Percentiles rank a stretch among this genome's conserved stretches.
Evolutionary conservation across 1,284 basidiomycete genomes (phyloP).

Genomic region (Boletus subluridellus): DNA sequence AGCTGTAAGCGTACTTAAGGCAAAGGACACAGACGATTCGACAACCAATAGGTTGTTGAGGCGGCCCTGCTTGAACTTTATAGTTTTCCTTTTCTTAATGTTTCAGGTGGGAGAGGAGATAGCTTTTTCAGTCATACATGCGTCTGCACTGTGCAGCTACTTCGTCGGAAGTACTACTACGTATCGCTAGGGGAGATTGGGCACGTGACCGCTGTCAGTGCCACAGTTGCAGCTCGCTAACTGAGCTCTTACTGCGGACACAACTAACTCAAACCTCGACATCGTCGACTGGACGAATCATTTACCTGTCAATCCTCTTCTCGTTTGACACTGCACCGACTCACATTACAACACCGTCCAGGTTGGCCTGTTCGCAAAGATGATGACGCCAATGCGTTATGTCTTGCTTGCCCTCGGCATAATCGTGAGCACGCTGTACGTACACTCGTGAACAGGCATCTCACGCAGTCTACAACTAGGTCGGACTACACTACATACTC

Average conservation of each 20-base stretch:
- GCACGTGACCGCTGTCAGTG: conserved; percentile 14
- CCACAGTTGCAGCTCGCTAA: background rate
- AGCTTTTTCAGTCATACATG: too few species aligned
- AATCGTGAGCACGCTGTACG: conserved; percentile 46
- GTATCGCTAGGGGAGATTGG: background rate
- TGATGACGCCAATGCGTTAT: conserved; percentile 79
- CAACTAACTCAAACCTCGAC: background rate
- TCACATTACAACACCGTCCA: background rate
- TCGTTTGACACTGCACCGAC: background rate
- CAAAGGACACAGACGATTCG: too few species aligned
- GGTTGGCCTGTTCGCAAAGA: conserved; percentile 37
- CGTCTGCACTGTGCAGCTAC: too few species aligned
- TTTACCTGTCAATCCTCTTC: background rate
- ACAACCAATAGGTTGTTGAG: too few species aligned
- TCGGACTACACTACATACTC: conserved; percentile 68
- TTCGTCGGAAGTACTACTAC: too few species aligned
- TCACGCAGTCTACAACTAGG: conserved; percentile 38
- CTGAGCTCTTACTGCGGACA: conserved; percentile 6
- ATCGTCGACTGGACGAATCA: background rate
- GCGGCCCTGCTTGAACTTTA: too few species aligned
- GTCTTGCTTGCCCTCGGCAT: conserved; percentile 62
- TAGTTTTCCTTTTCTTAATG: too few species aligned
- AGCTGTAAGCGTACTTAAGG: too few species aligned
- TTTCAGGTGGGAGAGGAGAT: too few species aligned
- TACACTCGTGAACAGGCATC: background rate